These are phyloP conservation scores for Diphasiastrum complanatum DNA, from an alignment of 83 land plant species.

Conservation along the genomic window DNA sequence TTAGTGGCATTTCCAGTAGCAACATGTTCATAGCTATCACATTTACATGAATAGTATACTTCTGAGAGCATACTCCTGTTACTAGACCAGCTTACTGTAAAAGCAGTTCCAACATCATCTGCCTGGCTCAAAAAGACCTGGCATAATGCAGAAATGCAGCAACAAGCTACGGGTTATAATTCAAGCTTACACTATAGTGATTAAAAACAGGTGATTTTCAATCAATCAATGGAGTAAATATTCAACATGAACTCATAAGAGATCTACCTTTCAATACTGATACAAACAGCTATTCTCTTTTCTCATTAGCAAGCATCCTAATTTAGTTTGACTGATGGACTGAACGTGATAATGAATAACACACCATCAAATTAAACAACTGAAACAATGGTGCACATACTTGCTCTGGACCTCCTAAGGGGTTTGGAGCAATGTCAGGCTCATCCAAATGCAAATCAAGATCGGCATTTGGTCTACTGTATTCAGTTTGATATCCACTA, in stretches of 20 bases:
- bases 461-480: slow-evolving; percentile 4
- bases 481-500: slow-evolving; percentile 7
- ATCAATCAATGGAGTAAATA: not conserved
- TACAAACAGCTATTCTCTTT: too few relatives aligned
- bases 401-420: not conserved
- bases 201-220: not conserved
- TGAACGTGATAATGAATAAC: too few relatives aligned
- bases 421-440: slow-evolving; percentile 9
- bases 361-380: not conserved
- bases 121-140: slow-evolving; percentile 10
- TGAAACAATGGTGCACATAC: not conserved
- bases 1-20: not conserved
- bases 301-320: too few relatives aligned
- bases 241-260: not conserved
- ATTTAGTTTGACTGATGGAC: too few relatives aligned
- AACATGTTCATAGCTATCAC: not conserved
- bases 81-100: slow-evolving; percentile 14
- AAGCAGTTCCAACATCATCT: too few relatives aligned
- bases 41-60: not conserved
- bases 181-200: too few relatives aligned
- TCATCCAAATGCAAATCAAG: slow-evolving; percentile 7
- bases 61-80: slow-evolving; percentile 5
- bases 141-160: too few relatives aligned
- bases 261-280: too few relatives aligned
- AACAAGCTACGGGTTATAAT: too few relatives aligned